Conservation (phyloP, 148 eudicot genomes). For the Heliosperma pusillum region DNA sequence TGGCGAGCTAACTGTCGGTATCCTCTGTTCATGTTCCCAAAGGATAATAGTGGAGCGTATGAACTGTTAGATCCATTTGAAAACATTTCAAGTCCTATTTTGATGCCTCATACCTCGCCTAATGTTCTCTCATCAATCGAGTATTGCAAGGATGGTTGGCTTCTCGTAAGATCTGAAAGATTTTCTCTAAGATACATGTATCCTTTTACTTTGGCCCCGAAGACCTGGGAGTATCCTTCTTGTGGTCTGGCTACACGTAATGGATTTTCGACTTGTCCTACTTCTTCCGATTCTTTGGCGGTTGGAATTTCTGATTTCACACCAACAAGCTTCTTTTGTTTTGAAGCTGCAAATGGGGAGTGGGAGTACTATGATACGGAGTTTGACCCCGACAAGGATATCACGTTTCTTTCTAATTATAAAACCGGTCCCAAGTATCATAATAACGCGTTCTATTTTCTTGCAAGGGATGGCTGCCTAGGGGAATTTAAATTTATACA, state of each 20-base stretch:
- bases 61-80: constrained; percentile 13
- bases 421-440: neutral
- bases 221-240: neutral
- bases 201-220: neutral
- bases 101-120: neutral
- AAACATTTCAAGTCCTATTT: neutral
- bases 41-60: neutral
- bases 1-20: constrained; percentile 1
- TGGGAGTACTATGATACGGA: neutral
- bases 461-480: neutral
- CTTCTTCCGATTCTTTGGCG: constrained; percentile 12
- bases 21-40: constrained; percentile 2
- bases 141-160: constrained; percentile 19
- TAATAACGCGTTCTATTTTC: constrained; percentile 4
- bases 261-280: constrained; percentile 15
- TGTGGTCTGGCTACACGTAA: too few species aligned
- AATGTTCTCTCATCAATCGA: neutral
- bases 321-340: too few species aligned
- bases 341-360: neutral
- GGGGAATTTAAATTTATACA: neutral
- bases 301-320: neutral
- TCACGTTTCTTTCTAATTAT: neutral
- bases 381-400: neutral
- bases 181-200: neutral
- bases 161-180: neutral